phyloP scores from a whole-genome alignment of 441 rosid species.

The Oxalis stricta region DNA sequence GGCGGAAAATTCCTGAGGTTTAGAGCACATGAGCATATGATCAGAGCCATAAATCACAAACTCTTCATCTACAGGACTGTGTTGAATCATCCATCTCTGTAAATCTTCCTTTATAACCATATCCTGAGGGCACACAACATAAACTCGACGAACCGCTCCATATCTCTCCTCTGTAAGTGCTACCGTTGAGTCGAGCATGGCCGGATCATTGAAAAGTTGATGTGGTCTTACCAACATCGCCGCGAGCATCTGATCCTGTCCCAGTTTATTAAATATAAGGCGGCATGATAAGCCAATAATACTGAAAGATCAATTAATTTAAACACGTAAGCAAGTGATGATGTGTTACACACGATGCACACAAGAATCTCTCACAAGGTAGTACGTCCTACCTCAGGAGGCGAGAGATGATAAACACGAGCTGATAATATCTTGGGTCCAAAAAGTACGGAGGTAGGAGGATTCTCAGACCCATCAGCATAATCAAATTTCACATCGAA shows the following conservation, averaged over 20 bases:
- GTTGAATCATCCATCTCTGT: constrained; percentile 29
- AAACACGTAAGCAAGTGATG: too few relatives aligned
- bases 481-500: constrained; percentile 9
- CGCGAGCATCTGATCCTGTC: constrained; percentile 39
- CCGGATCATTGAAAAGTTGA: constrained; percentile 21
- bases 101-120: constrained; percentile 14
- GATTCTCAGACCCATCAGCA: constrained; percentile 12
- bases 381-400: too few relatives aligned
- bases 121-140: constrained; percentile 24
- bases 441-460: background rate
- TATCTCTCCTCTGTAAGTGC: constrained; percentile 17
- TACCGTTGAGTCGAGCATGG: constrained; percentile 17
- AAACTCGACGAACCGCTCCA: constrained; percentile 29
- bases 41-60: constrained; percentile 26
- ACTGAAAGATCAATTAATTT: background rate
- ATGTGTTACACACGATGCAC: too few relatives aligned
- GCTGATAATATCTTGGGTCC: constrained; percentile 12
- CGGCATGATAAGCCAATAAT: background rate
- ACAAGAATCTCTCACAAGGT: too few relatives aligned
- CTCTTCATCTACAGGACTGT: constrained; percentile 36
- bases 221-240: constrained; percentile 26
- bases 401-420: too few relatives aligned
- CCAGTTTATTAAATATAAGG: background rate
- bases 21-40: too few relatives aligned
- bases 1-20: too few relatives aligned